Conservation (phyloP, 352 stramenopile species). For the Nothophytophthora sp. region DNA sequence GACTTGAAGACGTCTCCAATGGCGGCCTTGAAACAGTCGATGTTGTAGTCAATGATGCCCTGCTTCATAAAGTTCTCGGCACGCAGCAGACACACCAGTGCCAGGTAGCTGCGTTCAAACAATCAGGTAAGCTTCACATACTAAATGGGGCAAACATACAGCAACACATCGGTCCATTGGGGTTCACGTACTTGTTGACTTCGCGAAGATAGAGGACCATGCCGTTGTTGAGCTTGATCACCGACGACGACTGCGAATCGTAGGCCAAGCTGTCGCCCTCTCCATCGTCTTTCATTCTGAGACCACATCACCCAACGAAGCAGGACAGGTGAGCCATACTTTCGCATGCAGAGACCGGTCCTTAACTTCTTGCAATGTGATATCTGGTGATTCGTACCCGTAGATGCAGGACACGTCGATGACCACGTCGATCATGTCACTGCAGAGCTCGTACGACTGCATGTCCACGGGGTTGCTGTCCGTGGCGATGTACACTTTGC, state of each 20-base stretch:
- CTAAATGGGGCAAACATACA: neutral
- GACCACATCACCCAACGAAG: neutral
- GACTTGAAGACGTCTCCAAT: conserved; percentile 90
- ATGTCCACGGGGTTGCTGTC: conserved; percentile 99
- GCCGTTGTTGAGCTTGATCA: conserved; percentile 98
- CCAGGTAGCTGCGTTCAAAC: conserved; percentile 84
- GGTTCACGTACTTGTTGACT: conserved; percentile 85
- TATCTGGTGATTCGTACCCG: conserved; percentile 42
- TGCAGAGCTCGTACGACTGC: conserved; percentile 98
- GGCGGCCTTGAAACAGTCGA: conserved; percentile 97
- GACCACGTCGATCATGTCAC: conserved; percentile 99
- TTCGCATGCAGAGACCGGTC: neutral
- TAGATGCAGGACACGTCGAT: conserved; percentile 99
- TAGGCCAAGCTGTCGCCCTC: conserved; percentile 94
- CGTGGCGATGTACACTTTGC: conserved; percentile 98
- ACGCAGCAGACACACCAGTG: conserved; percentile 97
- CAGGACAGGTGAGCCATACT: neutral
- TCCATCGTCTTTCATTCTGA: conserved; percentile 88
- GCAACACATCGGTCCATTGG: neutral
- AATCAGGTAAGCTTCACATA: conserved; percentile 2
- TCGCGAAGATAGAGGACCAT: conserved; percentile 96
- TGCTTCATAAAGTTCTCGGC: conserved; percentile 98
- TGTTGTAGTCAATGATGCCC: conserved; percentile 99
- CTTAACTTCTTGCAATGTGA: neutral
- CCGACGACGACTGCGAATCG: conserved; percentile 95